These are phyloP conservation scores for Daldinia caldariorum DNA, from an alignment of 495 filamentous ascomycete species.

Conservation along the genomic window DNA sequence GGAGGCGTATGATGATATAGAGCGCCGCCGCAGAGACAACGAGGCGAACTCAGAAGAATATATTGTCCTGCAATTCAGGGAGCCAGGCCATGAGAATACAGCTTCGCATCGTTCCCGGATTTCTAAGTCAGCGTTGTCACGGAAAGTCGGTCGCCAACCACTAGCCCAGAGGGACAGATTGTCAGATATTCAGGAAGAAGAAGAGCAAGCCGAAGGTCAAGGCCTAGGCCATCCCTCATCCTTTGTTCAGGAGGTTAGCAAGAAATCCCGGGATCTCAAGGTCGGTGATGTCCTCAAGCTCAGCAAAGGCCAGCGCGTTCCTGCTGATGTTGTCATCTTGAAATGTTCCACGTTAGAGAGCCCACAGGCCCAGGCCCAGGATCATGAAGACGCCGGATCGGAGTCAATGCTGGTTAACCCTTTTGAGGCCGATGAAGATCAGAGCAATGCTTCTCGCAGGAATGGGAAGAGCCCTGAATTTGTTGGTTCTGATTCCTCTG, in stretches of 20 bases:
- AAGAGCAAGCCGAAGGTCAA: conserved; percentile 60
- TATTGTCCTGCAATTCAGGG: conserved; percentile 75
- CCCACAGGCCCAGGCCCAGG: conserved; percentile 38
- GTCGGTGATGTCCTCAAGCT: conserved; percentile 95
- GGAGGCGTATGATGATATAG: conserved; percentile 95
- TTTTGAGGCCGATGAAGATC: conserved; percentile 33
- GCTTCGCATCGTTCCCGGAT: conserved; percentile 47
- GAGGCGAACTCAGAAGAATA: conserved; percentile 96
- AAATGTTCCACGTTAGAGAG: conserved; percentile 80
- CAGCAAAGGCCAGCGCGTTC: conserved; percentile 88
- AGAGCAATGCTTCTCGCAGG: conserved; percentile 14
- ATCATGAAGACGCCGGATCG: conserved; percentile 44
- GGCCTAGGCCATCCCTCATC: conserved; percentile 54
- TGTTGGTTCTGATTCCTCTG: conserved; percentile 31
- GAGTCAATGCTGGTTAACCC: conserved; percentile 57
- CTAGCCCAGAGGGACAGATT: conserved; percentile 52
- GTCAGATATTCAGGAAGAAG: conserved; percentile 63
- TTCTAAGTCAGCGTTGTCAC: conserved; percentile 49
- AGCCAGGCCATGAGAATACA: conserved; percentile 48
- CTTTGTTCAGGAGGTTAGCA: conserved; percentile 69
- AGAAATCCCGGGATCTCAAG: conserved; percentile 87
- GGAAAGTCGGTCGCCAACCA: conserved; percentile 48
- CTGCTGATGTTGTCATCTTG: conserved; percentile 92
- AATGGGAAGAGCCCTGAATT: conserved; percentile 16
- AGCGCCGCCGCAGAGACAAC: conserved; percentile 81